phyloP scores from a whole-genome alignment of 2,329 filamentous ascomycete genomes.

The Penicillium griseofulvum region DNA sequence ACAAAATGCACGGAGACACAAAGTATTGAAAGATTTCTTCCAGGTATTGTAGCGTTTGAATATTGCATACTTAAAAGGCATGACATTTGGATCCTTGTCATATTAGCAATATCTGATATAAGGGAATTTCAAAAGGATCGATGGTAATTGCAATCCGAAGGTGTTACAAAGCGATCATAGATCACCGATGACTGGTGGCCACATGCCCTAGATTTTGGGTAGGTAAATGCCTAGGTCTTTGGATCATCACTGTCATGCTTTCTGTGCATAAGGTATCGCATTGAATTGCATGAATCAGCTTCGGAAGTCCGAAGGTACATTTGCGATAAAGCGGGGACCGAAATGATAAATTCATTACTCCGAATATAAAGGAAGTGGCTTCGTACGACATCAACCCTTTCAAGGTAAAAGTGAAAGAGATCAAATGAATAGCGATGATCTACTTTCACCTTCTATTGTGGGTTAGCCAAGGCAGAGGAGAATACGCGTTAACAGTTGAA shows the following conservation, averaged over 20 bases:
- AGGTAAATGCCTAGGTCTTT: background rate
- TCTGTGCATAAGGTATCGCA: background rate
- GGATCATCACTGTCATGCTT: background rate
- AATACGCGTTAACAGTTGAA: background rate
- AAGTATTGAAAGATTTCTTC: background rate
- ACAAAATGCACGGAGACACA: too few relatives aligned
- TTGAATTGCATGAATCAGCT: background rate
- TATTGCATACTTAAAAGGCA: background rate
- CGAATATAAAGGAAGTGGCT: background rate
- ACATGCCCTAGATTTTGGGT: background rate
- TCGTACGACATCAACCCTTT: background rate
- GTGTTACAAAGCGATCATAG: background rate
- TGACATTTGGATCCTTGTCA: background rate
- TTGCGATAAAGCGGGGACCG: background rate
- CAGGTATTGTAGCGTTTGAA: background rate
- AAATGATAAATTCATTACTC: background rate
- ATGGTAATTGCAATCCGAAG: background rate
- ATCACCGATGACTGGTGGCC: background rate
- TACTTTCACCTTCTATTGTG: background rate
- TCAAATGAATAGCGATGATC: background rate
- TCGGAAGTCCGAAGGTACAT: constrained; percentile 6
- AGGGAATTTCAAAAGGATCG: background rate
- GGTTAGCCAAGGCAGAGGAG: background rate
- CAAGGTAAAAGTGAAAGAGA: background rate
- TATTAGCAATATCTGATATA: background rate